phyloP scores from a whole-genome alignment of 2,329 filamentous ascomycete species.

The Torrubiella hemipterigena region DNA sequence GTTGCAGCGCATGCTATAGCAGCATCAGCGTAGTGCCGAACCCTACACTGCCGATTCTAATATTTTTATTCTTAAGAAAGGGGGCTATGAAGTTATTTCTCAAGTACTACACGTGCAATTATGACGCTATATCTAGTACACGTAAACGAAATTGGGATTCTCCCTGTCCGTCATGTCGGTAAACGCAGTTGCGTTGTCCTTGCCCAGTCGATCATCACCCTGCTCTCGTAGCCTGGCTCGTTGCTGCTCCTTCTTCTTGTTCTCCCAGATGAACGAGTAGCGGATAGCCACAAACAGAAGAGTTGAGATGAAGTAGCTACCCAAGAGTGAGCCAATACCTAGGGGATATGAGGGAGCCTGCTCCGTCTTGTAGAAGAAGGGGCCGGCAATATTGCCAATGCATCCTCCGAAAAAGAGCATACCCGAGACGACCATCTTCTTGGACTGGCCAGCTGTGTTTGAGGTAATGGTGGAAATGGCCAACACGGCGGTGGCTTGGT shows the following conservation, averaged over 20 bases:
- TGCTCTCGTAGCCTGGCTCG: constrained; percentile 17
- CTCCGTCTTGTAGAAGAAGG: constrained; percentile 48
- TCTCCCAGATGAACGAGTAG: constrained; percentile 25
- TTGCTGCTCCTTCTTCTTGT: constrained; percentile 22
- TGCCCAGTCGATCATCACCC: constrained; percentile 11
- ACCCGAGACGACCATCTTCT: constrained; percentile 53
- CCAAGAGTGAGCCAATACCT: constrained; percentile 29
- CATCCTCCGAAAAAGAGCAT: constrained; percentile 49
- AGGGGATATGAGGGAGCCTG: constrained; percentile 31
- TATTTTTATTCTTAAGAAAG: no score
- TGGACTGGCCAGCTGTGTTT: constrained; percentile 44
- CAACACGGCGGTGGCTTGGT: constrained; percentile 27
- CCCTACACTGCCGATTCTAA: not conserved
- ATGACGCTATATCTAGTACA: constrained; percentile 16
- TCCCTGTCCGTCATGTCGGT: constrained; percentile 28
- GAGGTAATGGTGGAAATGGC: constrained; percentile 32
- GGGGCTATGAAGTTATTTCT: no score
- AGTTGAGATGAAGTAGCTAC: constrained; percentile 25
- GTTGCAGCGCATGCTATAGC: no score
- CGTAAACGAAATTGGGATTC: constrained; percentile 28
- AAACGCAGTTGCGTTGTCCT: constrained; percentile 26
- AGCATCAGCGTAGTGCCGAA: not conserved
- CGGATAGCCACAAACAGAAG: constrained; percentile 25
- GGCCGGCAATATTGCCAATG: constrained; percentile 48
- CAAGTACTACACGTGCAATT: not conserved